Base-by-base conservation (phyloP, 495 filamentous ascomycete genomes). In the Pseudomonodictys pantanalensis region DNA sequence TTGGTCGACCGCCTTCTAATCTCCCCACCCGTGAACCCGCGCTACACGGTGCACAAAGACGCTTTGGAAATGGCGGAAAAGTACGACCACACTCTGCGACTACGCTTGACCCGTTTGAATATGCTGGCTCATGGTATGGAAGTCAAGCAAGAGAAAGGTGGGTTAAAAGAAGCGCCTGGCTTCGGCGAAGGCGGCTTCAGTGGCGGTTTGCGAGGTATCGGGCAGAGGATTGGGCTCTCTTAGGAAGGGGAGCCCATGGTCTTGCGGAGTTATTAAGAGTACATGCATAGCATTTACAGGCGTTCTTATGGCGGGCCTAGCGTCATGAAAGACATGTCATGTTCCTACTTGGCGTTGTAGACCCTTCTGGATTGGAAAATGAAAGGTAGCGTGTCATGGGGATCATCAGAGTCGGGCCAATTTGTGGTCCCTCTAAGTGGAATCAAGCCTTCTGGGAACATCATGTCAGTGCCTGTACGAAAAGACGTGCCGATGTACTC, bases 1-100 rank as follows among this genome's bases (percentile, higher is more conserved):
- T 81, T 89, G 0, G 86, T 92, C 54, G 88, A 92, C 44, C 30
- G 87, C 80, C 79, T 86, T 8, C 80, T 98, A 3, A 82, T 88
- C 6, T 83, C 87, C 4, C 86, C 85, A 20, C 78, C 84, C 33
- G 75, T 74, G 24, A 80, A 92, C 47, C 71, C 83, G 3, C 83
- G 91, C 42, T 69, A 73, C 4, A 77, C 81, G n/a, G 81, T 93
- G 47, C 90, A 95, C 68, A 66, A 73, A 1, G 75, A 83, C 3
- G 83, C 86, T 0, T 71, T 95, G 26, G 69, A 81, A n/a, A 82
- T 81, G 60, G 82, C 90, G 22, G 81, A 81, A 42, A 76, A 81
- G 23, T 95, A 91, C 67, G 83, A 91, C 66, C 78, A 80, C 24
- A 85, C 88, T 55, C 83, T 90, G 12, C 80, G 89, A 42, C 77